Base-by-base conservation (phyloP, 2,329 filamentous ascomycete genomes). In the Aspergillus niger region DNA sequence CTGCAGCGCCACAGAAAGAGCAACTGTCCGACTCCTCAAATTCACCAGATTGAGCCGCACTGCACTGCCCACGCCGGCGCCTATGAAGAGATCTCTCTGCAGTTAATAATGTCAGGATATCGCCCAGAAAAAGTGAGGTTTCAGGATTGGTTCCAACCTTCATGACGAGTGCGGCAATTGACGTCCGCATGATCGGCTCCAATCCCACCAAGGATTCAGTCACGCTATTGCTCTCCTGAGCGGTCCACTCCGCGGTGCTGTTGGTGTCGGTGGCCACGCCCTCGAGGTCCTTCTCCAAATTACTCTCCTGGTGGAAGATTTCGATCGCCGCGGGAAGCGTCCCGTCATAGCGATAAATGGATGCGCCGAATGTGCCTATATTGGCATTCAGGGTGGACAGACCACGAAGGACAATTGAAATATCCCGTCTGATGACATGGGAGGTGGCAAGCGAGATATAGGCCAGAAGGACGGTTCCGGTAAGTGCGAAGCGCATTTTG, bases 321-420 rank as follows among this genome's bases (percentile, higher is more conserved):
- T 58, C 55, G 3, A 52, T 48, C 8, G 55, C 55, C 3, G 36
- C 55, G 26, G 55, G 32, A 17, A 58, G 22, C 4, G 48, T 48
- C n/a, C 55, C 55, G 20, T 8, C 13, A n/a, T 58, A 58, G 38
- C 55, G 43, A 22, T 50, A 52, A 10, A 58, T 48, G 36, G 55
- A 48, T 6, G 47, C 38, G 24, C 48, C 52, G 22, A 58, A 38
- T 11, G 48, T 43, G 26, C 24, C 47, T 15, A 58, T 26, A 5
- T 58, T 36, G 24, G 55, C 44, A 24, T 52, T 58, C 24, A 58
- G 3, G 13, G 36, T 28, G 10, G 55, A 28, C 11, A 58, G 24
- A 26, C 44, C 48, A 26, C 28, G 17, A 2, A 58, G 48, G 36
- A 58, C 38, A 26, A 39, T 44, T 11, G 17, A 20, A 3, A 43